Evolutionary conservation across 2,329 filamentous ascomycete species (phyloP).

Genomic region (Colletotrichum eleusines): DNA sequence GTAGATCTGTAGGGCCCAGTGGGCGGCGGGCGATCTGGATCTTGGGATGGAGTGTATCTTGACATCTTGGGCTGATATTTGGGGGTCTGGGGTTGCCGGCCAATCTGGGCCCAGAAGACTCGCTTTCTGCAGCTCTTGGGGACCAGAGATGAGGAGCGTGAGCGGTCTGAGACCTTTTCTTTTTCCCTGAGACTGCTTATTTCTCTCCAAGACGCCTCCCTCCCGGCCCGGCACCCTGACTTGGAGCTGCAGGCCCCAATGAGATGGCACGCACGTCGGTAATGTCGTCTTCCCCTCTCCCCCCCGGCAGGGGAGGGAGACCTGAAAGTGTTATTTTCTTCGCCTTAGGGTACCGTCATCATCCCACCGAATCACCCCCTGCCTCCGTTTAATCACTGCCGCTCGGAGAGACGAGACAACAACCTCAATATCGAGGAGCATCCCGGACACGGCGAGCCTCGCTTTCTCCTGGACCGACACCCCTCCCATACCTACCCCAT

Average conservation of each 20-base stretch:
- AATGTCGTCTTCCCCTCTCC: neutral
- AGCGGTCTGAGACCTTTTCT: conserved; percentile 6
- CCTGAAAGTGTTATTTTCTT: neutral
- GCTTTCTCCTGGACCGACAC: neutral
- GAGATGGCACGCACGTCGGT: neutral
- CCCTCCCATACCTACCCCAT: neutral
- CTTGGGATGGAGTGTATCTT: conserved; percentile 11
- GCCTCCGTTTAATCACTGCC: neutral
- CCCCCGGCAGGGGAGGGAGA: neutral
- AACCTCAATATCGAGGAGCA: neutral
- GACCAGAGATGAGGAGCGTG: neutral
- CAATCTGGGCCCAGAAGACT: conserved; percentile 13
- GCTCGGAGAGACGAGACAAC: neutral
- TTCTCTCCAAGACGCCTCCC: neutral
- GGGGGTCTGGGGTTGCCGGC: conserved; percentile 7
- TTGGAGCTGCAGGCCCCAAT: conserved; percentile 1
- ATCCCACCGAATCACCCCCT: neutral
- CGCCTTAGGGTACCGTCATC: neutral
- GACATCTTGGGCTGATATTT: conserved; percentile 6
- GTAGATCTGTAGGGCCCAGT: conserved; percentile 12
- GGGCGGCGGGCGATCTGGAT: conserved; percentile 18
- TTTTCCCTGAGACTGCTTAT: conserved; percentile 5
- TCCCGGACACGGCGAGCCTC: neutral
- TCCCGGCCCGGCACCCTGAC: neutral
- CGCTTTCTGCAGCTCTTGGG: conserved; percentile 8